Evolutionary conservation across 2,329 filamentous ascomycete species (phyloP).

Genomic region (Coleophoma cylindrospora): DNA sequence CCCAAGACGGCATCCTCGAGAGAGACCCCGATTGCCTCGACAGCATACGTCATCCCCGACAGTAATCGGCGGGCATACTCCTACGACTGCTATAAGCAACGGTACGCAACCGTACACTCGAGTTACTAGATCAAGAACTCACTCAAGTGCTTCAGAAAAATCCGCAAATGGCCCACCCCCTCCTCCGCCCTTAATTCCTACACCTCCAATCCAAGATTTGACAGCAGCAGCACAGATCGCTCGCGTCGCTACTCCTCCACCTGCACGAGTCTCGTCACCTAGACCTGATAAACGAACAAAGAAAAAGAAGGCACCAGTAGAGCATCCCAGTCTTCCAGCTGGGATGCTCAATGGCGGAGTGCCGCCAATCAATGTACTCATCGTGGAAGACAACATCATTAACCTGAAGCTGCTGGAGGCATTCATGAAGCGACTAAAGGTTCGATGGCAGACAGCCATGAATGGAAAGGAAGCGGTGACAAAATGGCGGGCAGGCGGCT

Average conservation of each 20-base stretch:
- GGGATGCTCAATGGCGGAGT: constrained; percentile 75
- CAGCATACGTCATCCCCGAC: constrained; percentile 82
- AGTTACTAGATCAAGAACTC: constrained; percentile 48
- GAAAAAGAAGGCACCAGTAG: constrained; percentile 49
- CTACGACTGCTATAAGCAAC: constrained; percentile 14
- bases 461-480: constrained; percentile 89
- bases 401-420: constrained; percentile 90
- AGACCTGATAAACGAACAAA: constrained; percentile 34
- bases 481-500: constrained; percentile 90
- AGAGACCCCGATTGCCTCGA: constrained; percentile 57
- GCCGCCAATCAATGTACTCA: constrained; percentile 93
- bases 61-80: constrained; percentile 38
- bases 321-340: constrained; percentile 44
- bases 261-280: constrained; percentile 40
- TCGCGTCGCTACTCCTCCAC: constrained; percentile 34
- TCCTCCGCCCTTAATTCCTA: constrained; percentile 41
- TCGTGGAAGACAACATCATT: constrained; percentile 98
- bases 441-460: constrained; percentile 95
- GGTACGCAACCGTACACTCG: constrained; percentile 28
- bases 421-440: constrained; percentile 92
- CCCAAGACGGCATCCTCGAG: constrained; percentile 49
- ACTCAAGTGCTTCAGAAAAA: constrained; percentile 51
- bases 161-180: constrained; percentile 32
- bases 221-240: constrained; percentile 33
- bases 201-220: constrained; percentile 51